These are phyloP conservation scores for Tetracentron sinense DNA, from an alignment of 164 flowering plant genomes.

Conservation along the genomic window DNA sequence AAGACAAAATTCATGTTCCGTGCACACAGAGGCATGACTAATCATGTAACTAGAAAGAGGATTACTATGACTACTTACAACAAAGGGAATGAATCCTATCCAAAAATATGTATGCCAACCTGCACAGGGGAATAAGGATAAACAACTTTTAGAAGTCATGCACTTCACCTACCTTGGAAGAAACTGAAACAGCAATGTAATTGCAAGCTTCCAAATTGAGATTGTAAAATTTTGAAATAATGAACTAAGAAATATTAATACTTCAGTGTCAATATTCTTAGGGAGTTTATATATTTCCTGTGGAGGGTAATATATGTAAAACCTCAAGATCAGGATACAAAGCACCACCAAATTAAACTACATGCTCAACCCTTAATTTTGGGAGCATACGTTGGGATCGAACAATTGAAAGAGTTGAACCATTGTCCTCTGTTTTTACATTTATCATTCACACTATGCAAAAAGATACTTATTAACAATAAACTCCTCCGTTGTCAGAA, in stretches of 20 bases:
- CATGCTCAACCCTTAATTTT: no score
- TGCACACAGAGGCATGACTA: background rate
- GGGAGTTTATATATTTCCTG: background rate
- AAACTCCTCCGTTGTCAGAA: no score
- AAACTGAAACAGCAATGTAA: slow-evolving; percentile 3
- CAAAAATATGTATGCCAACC: slow-evolving; percentile 95
- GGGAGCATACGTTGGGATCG: no score
- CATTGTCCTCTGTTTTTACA: no score
- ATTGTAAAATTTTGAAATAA: background rate
- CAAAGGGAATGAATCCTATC: slow-evolving; percentile 74
- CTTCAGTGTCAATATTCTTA: background rate
- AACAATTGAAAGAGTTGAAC: no score
- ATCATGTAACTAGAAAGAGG: background rate
- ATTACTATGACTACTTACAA: slow-evolving; percentile 43
- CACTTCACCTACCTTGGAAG: slow-evolving; percentile 2
- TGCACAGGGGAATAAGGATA: slow-evolving; percentile 31
- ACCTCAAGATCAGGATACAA: background rate
- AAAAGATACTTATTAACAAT: no score
- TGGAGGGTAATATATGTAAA: background rate
- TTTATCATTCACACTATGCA: no score
- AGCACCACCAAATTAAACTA: no score
- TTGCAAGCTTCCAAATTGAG: background rate
- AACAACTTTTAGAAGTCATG: background rate
- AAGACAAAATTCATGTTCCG: background rate
- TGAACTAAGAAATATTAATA: background rate